Conservation (phyloP, 1,139 yeast species). For the Candida glucosophila region DNA sequence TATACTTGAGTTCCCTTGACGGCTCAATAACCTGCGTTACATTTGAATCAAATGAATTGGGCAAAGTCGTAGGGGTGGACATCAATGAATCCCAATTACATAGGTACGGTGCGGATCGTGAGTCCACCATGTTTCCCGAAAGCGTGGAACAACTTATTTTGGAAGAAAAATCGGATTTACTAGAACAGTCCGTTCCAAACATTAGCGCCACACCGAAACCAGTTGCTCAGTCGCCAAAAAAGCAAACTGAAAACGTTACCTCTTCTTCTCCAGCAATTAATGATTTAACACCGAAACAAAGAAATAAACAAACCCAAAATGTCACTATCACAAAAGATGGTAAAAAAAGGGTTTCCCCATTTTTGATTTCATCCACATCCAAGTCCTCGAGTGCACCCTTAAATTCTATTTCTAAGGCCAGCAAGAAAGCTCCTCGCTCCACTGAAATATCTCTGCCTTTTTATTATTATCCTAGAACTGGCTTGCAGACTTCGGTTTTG, state of each 20-base stretch:
- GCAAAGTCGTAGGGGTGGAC: constrained; percentile 61
- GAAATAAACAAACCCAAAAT: constrained; percentile 14
- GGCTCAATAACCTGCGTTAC: constrained; percentile 69
- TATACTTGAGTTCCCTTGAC: constrained; percentile 75
- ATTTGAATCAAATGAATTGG: constrained; percentile 69
- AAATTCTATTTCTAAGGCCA: constrained; percentile 5
- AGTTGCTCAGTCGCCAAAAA: constrained; percentile 3
- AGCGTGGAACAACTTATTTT: constrained; percentile 68
- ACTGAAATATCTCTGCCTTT: constrained; percentile 33
- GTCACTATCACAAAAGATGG: constrained; percentile 70
- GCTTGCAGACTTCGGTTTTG: constrained; percentile 39
- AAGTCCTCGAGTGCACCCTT: constrained; percentile 11
- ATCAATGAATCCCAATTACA: constrained; percentile 58
- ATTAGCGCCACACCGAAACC: constrained; percentile 2
- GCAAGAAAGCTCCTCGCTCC: constrained; percentile 11
- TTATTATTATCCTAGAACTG: constrained; percentile 37
- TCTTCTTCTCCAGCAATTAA: constrained; percentile 5
- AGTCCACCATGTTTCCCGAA: constrained; percentile 78
- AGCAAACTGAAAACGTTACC: constrained; percentile 3
- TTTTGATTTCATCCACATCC: constrained; percentile 52
- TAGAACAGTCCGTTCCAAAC: too few relatives aligned
- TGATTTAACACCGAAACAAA: constrained; percentile 10
- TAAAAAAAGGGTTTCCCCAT: constrained; percentile 83
- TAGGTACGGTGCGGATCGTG: constrained; percentile 84
- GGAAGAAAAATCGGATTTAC: constrained; percentile 63